phyloP scores from a whole-genome alignment of 1,284 basidiomycete species.

The Apiotrichum porosum region DNA sequence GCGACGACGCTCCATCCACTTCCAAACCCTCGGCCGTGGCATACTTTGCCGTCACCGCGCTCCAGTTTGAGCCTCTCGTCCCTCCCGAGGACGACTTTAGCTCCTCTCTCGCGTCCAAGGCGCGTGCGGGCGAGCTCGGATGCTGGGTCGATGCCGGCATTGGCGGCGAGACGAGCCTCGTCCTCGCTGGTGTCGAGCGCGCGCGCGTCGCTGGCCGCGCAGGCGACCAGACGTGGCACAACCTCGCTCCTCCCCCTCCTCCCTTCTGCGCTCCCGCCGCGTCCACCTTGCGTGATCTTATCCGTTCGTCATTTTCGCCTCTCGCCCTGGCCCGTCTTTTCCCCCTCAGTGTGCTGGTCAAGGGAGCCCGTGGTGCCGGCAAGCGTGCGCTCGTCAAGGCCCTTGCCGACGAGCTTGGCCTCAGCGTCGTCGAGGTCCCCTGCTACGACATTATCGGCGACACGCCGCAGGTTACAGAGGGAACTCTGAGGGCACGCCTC shows the following conservation, averaged over 20 bases:
- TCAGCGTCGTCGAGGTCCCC: constrained; percentile 78
- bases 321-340: constrained; percentile 20
- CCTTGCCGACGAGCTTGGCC: constrained; percentile 35
- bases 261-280: constrained; percentile 23
- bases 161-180: constrained; percentile 57
- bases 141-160: constrained; percentile 72
- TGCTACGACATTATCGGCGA: constrained; percentile 83
- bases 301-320: constrained; percentile 24
- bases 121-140: constrained; percentile 64
- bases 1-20: constrained; percentile 20
- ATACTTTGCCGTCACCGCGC: constrained; percentile 73
- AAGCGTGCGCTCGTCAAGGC: constrained; percentile 49
- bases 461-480: constrained; percentile 72
- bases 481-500: constrained; percentile 66
- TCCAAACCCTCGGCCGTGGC: constrained; percentile 50
- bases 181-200: constrained; percentile 53
- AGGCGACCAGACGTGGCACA: constrained; percentile 30
- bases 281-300: constrained; percentile 31
- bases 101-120: constrained; percentile 48
- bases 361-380: constrained; percentile 53
- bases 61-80: constrained; percentile 59
- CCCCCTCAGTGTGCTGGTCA: constrained; percentile 49
- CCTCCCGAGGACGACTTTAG: constrained; percentile 46
- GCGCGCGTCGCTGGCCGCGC: constrained; percentile 18
- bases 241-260: constrained; percentile 12